Evolutionary conservation across 2,329 filamentous ascomycete genomes (phyloP), one percentile per base, ranked within the genome.

Genomic region (Zelopaecilomyces penicillatus): DNA sequence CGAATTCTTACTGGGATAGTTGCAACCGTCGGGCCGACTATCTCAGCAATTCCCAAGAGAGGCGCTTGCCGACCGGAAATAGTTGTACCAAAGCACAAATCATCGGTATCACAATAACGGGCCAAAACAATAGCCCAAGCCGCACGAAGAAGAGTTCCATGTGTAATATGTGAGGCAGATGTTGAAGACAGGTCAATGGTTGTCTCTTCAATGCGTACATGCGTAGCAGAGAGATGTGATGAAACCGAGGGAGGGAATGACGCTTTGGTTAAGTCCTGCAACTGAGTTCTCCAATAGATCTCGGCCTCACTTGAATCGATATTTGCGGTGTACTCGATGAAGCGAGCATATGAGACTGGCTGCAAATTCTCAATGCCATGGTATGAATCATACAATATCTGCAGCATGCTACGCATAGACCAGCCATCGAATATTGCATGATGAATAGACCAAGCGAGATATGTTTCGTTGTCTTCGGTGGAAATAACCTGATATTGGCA

Each of bases 41-140:
- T 47, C 1, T 37, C 31, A 5, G 56, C 52, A 27, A 56, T 46
- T 12, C 47, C 53, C 2, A 30, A 29, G 4, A 59, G 37, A 8
- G 51, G 43, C 1, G 47, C 50, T 4, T 49, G 49, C 11, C 68
- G 62, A 7, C 69, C 69, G 3, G 68, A 68, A 2, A 70, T 51
- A 0, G 66, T 69, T 46, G 64, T 60, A 2, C 69, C 69, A 41
- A 71, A 70, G 5, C 66, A 54, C 8, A 70, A 57, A 43, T 71
- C 66, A 1, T 61, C 32, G 0, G 44, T 38, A 5, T 49, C 73
- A 4, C 66, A 54, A 49, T 80, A 80, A 7, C 61, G 60, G 12
- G 67, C 59, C 4, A 78, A 54, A 1, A 82, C 54, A 39, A 73
- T 69, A 7, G 69, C 67, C 52, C 74, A 67, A 1, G 77, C 76